Evolutionary conservation across 2,329 filamentous ascomycete genomes (phyloP).

Genomic region (Gnomoniopsis smithogilvyi): DNA sequence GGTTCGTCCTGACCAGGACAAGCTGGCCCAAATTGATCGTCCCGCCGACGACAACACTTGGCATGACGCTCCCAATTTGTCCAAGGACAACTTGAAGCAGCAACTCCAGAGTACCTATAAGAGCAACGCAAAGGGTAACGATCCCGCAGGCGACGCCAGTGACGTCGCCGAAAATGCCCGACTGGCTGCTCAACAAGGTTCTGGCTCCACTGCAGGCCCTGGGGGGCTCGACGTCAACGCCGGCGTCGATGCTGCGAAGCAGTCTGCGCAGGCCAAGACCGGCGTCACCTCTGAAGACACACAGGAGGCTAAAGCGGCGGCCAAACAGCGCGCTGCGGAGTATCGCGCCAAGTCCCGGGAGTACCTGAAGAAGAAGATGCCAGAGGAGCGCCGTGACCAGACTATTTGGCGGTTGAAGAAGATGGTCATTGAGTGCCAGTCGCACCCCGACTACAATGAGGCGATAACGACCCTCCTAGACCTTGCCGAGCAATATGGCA

Average conservation of each 20-base stretch:
- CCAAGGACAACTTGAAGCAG: constrained; percentile 64
- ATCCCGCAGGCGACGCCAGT: constrained; percentile 55
- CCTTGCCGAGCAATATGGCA: constrained; percentile 80
- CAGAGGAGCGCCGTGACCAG: constrained; percentile 88
- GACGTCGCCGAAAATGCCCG: constrained; percentile 57
- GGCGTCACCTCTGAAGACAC: constrained; percentile 65
- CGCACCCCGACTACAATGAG: constrained; percentile 87
- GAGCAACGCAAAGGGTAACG: constrained; percentile 35
- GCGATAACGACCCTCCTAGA: constrained; percentile 85
- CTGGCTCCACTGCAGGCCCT: constrained; percentile 35
- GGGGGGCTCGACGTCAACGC: constrained; percentile 46
- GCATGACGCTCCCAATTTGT: constrained; percentile 81
- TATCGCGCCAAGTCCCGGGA: constrained; percentile 51
- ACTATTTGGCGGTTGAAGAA: constrained; percentile 91
- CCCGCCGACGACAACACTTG: constrained; percentile 89
- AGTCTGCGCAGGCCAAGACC: constrained; percentile 51
- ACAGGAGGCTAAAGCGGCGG: constrained; percentile 45
- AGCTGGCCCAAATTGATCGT: constrained; percentile 73
- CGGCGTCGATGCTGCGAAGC: constrained; percentile 40
- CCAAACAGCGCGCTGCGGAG: constrained; percentile 37
- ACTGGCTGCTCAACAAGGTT: constrained; percentile 44
- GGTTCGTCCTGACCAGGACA: constrained; percentile 75
- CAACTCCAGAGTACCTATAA: constrained; percentile 64
- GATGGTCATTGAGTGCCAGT: constrained; percentile 95
- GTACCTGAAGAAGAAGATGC: constrained; percentile 84